phyloP scores from a whole-genome alignment of 139 green algal genomes.

The Chlorella sp. region DNA sequence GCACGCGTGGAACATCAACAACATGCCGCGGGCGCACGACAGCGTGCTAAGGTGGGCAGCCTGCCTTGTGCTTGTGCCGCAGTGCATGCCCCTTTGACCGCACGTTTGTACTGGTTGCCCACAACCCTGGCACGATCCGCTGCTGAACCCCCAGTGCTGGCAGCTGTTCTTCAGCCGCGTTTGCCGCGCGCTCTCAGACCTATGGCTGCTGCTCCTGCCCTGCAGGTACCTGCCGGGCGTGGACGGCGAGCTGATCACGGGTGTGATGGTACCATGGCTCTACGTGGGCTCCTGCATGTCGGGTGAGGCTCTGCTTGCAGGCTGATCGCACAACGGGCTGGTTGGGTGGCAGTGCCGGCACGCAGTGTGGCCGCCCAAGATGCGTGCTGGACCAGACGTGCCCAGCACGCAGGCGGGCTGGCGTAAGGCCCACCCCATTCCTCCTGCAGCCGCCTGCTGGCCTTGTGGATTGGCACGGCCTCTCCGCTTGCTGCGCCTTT shows the following conservation, averaged over 20 bases:
- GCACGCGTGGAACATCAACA: slow-evolving; percentile 88
- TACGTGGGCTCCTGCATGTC: slow-evolving; percentile 74
- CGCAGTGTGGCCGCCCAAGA: too few relatives aligned
- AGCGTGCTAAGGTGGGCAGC: slow-evolving; percentile 65
- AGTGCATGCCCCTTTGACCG: neutral
- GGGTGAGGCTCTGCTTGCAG: too few relatives aligned
- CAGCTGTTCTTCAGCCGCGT: neutral
- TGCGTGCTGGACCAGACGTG: too few relatives aligned
- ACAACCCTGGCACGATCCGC: neutral
- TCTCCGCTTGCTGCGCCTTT: too few relatives aligned
- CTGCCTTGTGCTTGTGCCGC: neutral
- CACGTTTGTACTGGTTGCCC: neutral
- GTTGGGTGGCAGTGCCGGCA: too few relatives aligned
- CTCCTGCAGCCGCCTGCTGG: too few relatives aligned
- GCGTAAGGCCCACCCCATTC: too few relatives aligned
- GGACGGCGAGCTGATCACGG: slow-evolving; percentile 75
- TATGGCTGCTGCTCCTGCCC: neutral
- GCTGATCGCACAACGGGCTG: too few relatives aligned
- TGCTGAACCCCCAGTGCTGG: neutral
- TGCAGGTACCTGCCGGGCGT: slow-evolving; percentile 33
- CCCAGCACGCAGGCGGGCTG: too few relatives aligned
- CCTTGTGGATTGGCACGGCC: too few relatives aligned
- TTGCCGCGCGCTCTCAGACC: neutral
- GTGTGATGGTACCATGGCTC: slow-evolving; percentile 89
- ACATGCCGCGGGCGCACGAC: slow-evolving; percentile 65